A percentile compares a stretch with the other conserved stretches of the same genome.
These are phyloP conservation scores for Geosmithia flava DNA, from an alignment of 2,329 filamentous ascomycete genomes.

Conservation along the genomic window DNA sequence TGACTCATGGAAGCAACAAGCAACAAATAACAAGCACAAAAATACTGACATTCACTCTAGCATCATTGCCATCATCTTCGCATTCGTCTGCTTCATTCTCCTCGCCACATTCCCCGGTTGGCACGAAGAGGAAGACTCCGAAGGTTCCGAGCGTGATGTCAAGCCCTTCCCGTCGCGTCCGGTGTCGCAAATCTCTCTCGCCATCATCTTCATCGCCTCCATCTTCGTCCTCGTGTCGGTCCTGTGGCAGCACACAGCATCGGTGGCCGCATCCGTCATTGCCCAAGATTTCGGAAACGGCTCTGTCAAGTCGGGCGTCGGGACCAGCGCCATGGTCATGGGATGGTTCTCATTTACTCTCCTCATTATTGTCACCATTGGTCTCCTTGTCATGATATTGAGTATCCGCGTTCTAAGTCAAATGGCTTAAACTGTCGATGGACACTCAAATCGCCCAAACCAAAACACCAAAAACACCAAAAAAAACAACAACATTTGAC, in stretches of 20 bases:
- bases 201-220: slow-evolving; percentile 73
- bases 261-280: slow-evolving; percentile 86
- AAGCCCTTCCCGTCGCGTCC: slow-evolving; percentile 88
- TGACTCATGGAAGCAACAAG: too few relatives aligned
- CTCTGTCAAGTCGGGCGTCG: slow-evolving; percentile 73
- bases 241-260: slow-evolving; percentile 89
- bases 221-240: slow-evolving; percentile 65
- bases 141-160: slow-evolving; percentile 76
- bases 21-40: neutral
- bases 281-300: slow-evolving; percentile 89
- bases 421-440: slow-evolving; percentile 30
- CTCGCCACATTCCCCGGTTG: slow-evolving; percentile 95
- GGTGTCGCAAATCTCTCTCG: slow-evolving; percentile 84
- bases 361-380: slow-evolving; percentile 90
- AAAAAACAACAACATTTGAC: neutral
- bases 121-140: slow-evolving; percentile 79
- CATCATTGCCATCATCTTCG: slow-evolving; percentile 95
- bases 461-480: neutral
- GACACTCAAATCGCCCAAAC: too few relatives aligned
- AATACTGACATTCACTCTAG: slow-evolving; percentile 27
- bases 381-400: slow-evolving; percentile 89
- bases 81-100: slow-evolving; percentile 89
- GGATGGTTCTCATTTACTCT: slow-evolving; percentile 96
- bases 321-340: slow-evolving; percentile 90
- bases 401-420: slow-evolving; percentile 73